These are phyloP conservation scores for Buxus sempervirens DNA, from an alignment of 164 flowering plant species.

Conservation along the genomic window DNA sequence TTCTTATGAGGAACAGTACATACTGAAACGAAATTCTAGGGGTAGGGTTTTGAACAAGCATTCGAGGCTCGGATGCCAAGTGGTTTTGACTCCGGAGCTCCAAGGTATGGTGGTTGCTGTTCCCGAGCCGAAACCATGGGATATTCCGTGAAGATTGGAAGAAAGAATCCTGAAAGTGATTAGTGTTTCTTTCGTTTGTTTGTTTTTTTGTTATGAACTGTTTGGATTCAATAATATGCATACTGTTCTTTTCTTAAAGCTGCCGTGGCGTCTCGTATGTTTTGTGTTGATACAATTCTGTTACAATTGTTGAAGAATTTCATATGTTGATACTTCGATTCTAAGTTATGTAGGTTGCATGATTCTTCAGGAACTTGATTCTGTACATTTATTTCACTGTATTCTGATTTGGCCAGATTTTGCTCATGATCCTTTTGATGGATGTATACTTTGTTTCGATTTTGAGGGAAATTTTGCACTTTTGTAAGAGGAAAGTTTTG, in stretches of 20 bases:
- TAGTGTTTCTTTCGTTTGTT: background rate
- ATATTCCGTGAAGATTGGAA: conserved; percentile 45
- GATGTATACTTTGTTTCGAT: no score
- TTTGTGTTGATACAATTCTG: no score
- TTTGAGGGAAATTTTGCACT: no score
- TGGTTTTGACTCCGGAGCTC: conserved; percentile 55
- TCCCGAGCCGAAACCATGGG: conserved; percentile 97
- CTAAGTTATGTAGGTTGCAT: no score
- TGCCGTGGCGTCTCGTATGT: background rate
- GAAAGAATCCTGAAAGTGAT: background rate
- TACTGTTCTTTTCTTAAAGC: background rate
- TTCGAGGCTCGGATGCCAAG: conserved; percentile 92
- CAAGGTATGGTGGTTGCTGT: conserved; percentile 98
- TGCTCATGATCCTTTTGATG: no score
- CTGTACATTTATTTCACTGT: no score
- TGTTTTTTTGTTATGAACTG: background rate
- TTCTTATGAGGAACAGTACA: conserved; percentile 79
- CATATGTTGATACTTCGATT: no score
- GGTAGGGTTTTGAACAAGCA: conserved; percentile 72
- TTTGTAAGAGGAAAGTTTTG: no score
- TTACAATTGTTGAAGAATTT: no score
- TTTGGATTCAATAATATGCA: conserved; percentile 6
- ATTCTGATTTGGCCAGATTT: no score
- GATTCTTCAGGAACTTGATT: no score
- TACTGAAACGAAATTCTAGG: conserved; percentile 56